Percentiles rank a stretch among this genome's conserved stretches.
These are phyloP conservation scores for Sclerospora graminicola DNA, from an alignment of 352 stramenopile species.

Conservation along the genomic window DNA sequence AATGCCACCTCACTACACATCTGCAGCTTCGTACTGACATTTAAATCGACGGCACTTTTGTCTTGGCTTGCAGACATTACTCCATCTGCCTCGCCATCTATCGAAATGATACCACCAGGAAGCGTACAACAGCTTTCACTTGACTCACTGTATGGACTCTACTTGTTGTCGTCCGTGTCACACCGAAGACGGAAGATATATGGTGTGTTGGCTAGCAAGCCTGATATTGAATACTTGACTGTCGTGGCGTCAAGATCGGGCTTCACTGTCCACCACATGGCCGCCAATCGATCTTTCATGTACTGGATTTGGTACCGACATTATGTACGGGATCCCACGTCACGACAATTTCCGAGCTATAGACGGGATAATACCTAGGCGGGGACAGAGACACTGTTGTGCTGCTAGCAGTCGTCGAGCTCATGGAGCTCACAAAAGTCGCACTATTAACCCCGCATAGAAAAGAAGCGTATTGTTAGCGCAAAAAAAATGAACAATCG, in stretches of 20 bases:
- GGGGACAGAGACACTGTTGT: conserved; percentile 13
- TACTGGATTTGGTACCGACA: conserved; percentile 73
- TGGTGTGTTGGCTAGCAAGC: conserved; percentile 44
- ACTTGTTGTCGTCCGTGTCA: conserved; percentile 37
- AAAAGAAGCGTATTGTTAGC: conserved; percentile 32
- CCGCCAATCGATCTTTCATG: conserved; percentile 60
- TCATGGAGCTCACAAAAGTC: conserved; percentile 9
- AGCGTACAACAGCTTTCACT: conserved; percentile 55
- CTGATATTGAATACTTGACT: conserved; percentile 39
- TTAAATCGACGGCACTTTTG: no score
- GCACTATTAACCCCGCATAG: conserved; percentile 1
- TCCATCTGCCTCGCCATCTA: conserved; percentile 10
- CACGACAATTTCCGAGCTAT: conserved; percentile 48
- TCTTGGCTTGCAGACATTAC: no score
- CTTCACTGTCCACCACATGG: conserved; percentile 74
- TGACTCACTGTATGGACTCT: conserved; percentile 68
- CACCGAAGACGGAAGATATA: conserved; percentile 74
- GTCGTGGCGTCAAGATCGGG: conserved; percentile 49
- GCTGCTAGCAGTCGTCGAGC: conserved; percentile 10
- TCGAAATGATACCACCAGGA: conserved; percentile 1
- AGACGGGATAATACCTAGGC: conserved; percentile 50
- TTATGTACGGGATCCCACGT: conserved; percentile 69
- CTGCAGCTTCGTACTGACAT: no score
- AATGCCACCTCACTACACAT: no score
- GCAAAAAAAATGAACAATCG: conserved; percentile 53